phyloP scores from a whole-genome alignment of 306 rosid genomes.

The Luffa aegyptiaca region DNA sequence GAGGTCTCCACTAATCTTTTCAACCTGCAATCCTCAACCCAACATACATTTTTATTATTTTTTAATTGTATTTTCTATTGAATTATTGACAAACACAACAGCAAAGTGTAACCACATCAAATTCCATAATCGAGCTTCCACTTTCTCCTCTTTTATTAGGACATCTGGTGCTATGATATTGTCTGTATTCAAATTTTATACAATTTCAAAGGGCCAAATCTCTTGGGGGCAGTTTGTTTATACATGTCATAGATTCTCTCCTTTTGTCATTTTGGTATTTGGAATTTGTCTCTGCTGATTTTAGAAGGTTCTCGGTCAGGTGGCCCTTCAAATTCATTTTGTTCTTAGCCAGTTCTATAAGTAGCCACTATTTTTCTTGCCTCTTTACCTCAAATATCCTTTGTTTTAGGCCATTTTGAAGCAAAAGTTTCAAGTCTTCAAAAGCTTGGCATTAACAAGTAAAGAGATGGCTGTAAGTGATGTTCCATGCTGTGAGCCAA shows the following conservation, averaged over 20 bases:
- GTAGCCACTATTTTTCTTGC: neutral
- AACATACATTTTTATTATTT: no score
- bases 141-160: neutral
- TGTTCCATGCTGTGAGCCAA: conserved; percentile 29
- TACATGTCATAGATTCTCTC: conserved; percentile 2
- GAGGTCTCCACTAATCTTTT: no score
- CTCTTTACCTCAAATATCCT: neutral
- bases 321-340: neutral
- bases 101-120: neutral
- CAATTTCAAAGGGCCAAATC: conserved; percentile 7
- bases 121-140: neutral
- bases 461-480: conserved; percentile 26
- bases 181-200: neutral
- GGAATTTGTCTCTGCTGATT: neutral
- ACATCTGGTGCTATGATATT: neutral
- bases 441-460: neutral
- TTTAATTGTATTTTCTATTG: neutral
- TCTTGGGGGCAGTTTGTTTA: neutral
- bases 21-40: no score
- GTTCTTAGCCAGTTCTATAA: neutral
- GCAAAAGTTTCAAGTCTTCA: neutral
- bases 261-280: neutral
- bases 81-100: conserved; percentile 1
- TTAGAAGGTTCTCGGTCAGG: no score
- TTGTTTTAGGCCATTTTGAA: neutral